phyloP scores from a whole-genome alignment of 2,329 filamentous ascomycete genomes.

The Monosporascus cannonballus region DNA sequence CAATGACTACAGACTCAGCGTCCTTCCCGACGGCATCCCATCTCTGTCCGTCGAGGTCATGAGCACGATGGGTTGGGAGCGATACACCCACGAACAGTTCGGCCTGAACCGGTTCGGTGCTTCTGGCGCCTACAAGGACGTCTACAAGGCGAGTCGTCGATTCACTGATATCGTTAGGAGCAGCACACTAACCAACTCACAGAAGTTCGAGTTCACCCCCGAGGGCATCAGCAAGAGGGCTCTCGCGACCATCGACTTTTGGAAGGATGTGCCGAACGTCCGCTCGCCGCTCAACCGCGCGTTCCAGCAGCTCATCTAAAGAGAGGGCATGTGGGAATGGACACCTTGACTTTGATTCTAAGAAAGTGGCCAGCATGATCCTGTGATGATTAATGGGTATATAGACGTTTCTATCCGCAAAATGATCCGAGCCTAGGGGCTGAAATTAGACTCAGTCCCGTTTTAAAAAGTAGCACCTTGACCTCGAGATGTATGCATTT shows the following conservation, averaged over 20 bases:
- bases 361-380: not conserved
- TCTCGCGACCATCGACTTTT: conserved; percentile 88
- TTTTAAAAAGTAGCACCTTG: not conserved
- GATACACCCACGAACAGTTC: conserved; percentile 99
- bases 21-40: conserved; percentile 91
- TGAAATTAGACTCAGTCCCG: conserved; percentile 1
- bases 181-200: conserved; percentile 30
- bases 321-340: conserved; percentile 3
- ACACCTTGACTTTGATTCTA: not conserved
- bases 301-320: conserved; percentile 93
- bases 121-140: conserved; percentile 93
- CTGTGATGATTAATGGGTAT: conserved; percentile 7
- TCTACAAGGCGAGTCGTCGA: conserved; percentile 69
- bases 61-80: conserved; percentile 97
- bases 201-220: conserved; percentile 99
- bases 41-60: conserved; percentile 92
- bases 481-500: not conserved
- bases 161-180: not conserved
- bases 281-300: conserved; percentile 95
- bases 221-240: conserved; percentile 96
- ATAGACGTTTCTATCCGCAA: conserved; percentile 21
- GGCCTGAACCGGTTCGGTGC: conserved; percentile 98
- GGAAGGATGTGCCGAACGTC: conserved; percentile 85
- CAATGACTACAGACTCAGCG: conserved; percentile 91
- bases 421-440: conserved; percentile 11